These are phyloP conservation scores for Decorospora gaudefroyi DNA, from an alignment of 2,329 filamentous ascomycete species.

Conservation along the genomic window DNA sequence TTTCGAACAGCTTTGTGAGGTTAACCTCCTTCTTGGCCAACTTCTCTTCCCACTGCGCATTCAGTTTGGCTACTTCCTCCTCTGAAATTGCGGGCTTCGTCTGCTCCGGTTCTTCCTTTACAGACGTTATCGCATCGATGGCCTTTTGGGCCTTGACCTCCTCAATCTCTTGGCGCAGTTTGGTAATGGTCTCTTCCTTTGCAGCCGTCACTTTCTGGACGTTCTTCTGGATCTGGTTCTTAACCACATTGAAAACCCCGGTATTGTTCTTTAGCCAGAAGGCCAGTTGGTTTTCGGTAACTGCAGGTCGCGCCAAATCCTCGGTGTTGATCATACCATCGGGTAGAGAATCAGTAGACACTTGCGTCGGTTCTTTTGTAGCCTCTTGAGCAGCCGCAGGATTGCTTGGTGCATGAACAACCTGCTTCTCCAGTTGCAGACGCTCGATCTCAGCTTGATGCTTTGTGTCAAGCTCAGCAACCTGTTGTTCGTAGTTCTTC, in stretches of 20 bases:
- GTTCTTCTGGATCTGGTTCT: constrained; percentile 16
- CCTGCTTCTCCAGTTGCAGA: constrained; percentile 15
- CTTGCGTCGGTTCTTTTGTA: constrained; percentile 7
- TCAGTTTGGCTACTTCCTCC: constrained; percentile 25
- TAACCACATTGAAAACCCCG: constrained; percentile 10
- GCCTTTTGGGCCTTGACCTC: constrained; percentile 19
- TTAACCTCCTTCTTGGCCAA: constrained; percentile 52
- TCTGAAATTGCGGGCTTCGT: constrained; percentile 19
- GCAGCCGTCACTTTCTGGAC: constrained; percentile 7
- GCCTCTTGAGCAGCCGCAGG: constrained; percentile 6
- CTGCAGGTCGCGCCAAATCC: constrained; percentile 15
- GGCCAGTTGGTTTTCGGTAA: constrained; percentile 16
- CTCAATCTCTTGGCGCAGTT: constrained; percentile 16
- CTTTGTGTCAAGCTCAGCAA: constrained; percentile 38
- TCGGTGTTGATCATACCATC: constrained; percentile 33
- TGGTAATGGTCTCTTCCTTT: constrained; percentile 6
- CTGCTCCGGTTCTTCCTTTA: constrained; percentile 21
- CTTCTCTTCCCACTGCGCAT: constrained; percentile 42
- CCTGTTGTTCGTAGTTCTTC: constrained; percentile 60
- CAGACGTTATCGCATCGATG: constrained; percentile 9
- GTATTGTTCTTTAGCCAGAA: constrained; percentile 15
- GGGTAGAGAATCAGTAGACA: constrained; percentile 4
- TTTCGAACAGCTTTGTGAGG: constrained; percentile 63
- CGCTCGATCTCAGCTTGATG: constrained; percentile 47
- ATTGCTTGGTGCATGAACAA: neutral